Conservation (phyloP, 768 basidiomycete species). For the Tylopilus sp. region DNA sequence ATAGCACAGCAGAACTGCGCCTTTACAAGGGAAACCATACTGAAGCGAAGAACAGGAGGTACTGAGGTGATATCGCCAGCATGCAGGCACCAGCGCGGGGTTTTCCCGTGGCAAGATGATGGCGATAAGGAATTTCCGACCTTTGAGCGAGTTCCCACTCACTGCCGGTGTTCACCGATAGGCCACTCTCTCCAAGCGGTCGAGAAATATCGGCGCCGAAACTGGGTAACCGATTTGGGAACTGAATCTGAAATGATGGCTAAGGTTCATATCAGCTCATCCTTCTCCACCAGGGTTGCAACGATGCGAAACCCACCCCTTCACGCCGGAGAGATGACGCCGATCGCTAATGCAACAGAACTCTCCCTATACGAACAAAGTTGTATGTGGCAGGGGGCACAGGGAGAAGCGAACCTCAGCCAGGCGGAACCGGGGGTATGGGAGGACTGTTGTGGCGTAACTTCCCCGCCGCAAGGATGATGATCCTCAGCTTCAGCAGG, state of each 20-base stretch:
- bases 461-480: neutral
- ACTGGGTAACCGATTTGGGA: slow-evolving; percentile 4
- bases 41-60: neutral
- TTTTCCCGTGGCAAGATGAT: neutral
- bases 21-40: neutral
- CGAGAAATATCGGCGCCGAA: slow-evolving; percentile 5
- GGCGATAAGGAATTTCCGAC: slow-evolving; percentile 15
- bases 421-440: slow-evolving; percentile 4
- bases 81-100: slow-evolving; percentile 6
- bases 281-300: neutral
- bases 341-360: neutral
- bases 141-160: neutral
- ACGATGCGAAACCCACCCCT: neutral
- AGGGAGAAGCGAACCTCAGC: too few relatives aligned
- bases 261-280: neutral
- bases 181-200: neutral
- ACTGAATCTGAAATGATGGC: neutral
- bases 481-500: slow-evolving; percentile 2
- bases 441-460: neutral
- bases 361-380: neutral
- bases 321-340: neutral
- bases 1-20: slow-evolving; percentile 16
- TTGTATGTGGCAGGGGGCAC: neutral
- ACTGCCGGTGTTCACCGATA: neutral
- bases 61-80: slow-evolving; percentile 10